Conservation (phyloP, 2,329 filamentous ascomycete genomes). For the Penicillium nordicum region DNA sequence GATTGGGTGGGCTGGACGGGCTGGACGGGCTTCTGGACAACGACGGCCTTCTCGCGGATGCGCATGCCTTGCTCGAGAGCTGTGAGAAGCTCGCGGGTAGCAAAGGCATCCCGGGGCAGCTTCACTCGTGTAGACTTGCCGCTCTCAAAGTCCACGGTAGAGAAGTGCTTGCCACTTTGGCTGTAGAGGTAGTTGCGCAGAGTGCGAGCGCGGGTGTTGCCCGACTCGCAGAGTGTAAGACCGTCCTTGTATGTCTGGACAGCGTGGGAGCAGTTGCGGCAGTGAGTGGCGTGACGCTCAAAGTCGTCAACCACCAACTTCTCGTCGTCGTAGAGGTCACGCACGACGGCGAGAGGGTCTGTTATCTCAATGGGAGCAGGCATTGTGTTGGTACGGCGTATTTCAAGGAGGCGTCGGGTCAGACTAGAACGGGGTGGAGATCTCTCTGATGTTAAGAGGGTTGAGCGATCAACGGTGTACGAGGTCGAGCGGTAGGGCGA, state of each 20-base stretch:
- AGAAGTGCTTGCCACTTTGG: constrained; percentile 39
- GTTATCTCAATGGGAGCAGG: constrained; percentile 27
- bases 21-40: constrained; percentile 13
- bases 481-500: constrained; percentile 27
- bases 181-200: constrained; percentile 38
- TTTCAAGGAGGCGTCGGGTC: constrained; percentile 14
- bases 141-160: constrained; percentile 41
- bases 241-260: constrained; percentile 25
- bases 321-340: constrained; percentile 37
- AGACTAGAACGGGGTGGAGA: constrained; percentile 15
- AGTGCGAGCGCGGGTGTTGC: constrained; percentile 33
- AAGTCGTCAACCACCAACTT: constrained; percentile 36
- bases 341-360: constrained; percentile 29
- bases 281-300: constrained; percentile 37
- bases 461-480: constrained; percentile 21
- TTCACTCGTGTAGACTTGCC: constrained; percentile 41
- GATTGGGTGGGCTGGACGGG: constrained; percentile 16
- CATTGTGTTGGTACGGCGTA: constrained; percentile 31
- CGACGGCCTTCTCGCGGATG: constrained; percentile 17
- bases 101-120: constrained; percentile 38
- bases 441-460: constrained; percentile 20
- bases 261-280: constrained; percentile 32
- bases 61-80: constrained; percentile 44
- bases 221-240: constrained; percentile 35
- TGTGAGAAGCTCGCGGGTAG: constrained; percentile 38